Conservation (phyloP, 192 early-diverging fungal species). For the Lobulomyces angularis region DNA sequence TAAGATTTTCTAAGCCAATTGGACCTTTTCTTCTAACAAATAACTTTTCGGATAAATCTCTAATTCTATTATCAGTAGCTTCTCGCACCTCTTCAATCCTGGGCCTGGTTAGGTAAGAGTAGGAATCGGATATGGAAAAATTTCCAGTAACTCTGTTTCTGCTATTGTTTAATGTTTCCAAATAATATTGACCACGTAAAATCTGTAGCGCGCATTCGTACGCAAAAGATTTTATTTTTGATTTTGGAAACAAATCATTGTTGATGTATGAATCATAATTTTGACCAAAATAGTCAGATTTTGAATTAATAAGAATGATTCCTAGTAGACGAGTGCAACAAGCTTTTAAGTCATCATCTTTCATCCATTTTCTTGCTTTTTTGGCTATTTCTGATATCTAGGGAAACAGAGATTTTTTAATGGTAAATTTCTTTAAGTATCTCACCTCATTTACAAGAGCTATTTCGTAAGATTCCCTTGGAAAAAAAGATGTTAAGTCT, state of each 20-base stretch:
- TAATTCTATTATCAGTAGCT: slow-evolving; percentile 18
- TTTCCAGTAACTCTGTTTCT: slow-evolving; percentile 11
- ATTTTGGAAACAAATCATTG: slow-evolving; percentile 19
- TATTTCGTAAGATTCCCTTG: slow-evolving; percentile 15
- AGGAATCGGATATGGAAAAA: slow-evolving; percentile 14
- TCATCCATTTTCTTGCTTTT: slow-evolving; percentile 21
- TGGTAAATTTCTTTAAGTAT: background rate
- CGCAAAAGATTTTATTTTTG: slow-evolving; percentile 20
- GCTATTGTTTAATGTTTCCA: slow-evolving; percentile 22
- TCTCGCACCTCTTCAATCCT: slow-evolving; percentile 24
- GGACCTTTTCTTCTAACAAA: slow-evolving; percentile 21
- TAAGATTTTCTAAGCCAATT: slow-evolving; percentile 23
- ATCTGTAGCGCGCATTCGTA: slow-evolving; percentile 29
- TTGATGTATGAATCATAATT: slow-evolving; percentile 21
- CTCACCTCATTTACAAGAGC: slow-evolving; percentile 17
- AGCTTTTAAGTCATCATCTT: slow-evolving; percentile 22
- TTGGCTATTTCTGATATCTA: slow-evolving; percentile 23
- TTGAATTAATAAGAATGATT: slow-evolving; percentile 27
- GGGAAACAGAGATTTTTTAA: background rate
- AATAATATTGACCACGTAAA: slow-evolving; percentile 28
- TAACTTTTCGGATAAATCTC: slow-evolving; percentile 26
- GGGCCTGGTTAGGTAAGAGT: slow-evolving; percentile 16
- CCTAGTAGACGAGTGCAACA: slow-evolving; percentile 20
- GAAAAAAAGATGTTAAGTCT: slow-evolving; percentile 15
- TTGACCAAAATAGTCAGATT: slow-evolving; percentile 24